Evolutionary conservation across 768 basidiomycete genomes (phyloP).

Genomic region (Sarcodon aspratus): DNA sequence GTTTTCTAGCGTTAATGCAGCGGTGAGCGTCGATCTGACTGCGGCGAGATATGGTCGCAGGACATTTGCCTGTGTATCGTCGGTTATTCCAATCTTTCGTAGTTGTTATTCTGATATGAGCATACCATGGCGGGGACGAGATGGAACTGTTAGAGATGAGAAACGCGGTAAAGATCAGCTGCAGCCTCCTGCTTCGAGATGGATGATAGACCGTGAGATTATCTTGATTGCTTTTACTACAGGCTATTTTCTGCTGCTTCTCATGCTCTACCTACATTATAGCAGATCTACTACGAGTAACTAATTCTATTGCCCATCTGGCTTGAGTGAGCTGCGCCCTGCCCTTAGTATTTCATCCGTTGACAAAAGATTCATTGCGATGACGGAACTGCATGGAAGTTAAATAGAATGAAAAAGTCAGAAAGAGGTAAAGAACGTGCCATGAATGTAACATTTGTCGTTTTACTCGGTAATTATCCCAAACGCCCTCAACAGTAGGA

Average conservation of each 20-base stretch:
- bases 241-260: background rate
- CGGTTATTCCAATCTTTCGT: background rate
- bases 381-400: slow-evolving; percentile 55
- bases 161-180: background rate
- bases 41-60: slow-evolving; percentile 93
- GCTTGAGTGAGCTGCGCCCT: slow-evolving; percentile 78
- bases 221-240: background rate
- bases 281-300: background rate
- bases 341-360: slow-evolving; percentile 94
- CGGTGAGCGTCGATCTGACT: slow-evolving; percentile 93
- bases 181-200: background rate
- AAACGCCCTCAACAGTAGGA: slow-evolving; percentile 90
- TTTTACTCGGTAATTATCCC: slow-evolving; percentile 99
- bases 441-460: slow-evolving; percentile 97
- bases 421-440: slow-evolving; percentile 35
- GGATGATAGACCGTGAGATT: background rate
- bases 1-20: slow-evolving; percentile 93
- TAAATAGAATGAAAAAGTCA: slow-evolving; percentile 14
- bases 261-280: slow-evolving; percentile 1
- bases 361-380: slow-evolving; percentile 88
- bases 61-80: slow-evolving; percentile 68
- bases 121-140: background rate
- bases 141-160: background rate
- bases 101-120: background rate
- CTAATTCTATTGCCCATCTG: slow-evolving; percentile 52